Evolutionary conservation across 2,329 filamentous ascomycete genomes (phyloP), one percentile per base, ranked within the genome.

Genomic region (Cadophora luteo-olivacea): DNA sequence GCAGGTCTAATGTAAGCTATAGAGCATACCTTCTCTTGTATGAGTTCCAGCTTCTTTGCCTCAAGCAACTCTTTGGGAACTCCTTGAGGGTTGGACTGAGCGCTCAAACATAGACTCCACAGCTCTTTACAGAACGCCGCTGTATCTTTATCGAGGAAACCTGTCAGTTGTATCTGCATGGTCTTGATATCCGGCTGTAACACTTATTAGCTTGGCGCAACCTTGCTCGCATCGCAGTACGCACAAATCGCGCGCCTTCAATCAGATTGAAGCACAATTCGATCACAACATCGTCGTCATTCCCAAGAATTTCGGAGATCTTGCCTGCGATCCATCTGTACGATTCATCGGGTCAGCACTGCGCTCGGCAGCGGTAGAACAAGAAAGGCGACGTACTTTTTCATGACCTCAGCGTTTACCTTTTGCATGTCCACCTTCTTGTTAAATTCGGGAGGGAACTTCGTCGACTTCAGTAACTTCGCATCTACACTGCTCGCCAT

Each of bases 401-500:
- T 97, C 89, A 99, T 97, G 66, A 99, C 92, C 80, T 97, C 93
- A 62, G 97, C 85, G 79, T 99, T 97, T 80, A 99, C 94, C 83
- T 98, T 98, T 75, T 90, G 89, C 88, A 97, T 97, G 83, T 99
- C 94, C 72, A 99, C 96, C 84, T 97, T 97, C 79, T 92, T 90
- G 78, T 88, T 95, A 82, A 98, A 99, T 78, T 97, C 94, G 8
- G 91, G 86, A 57, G 96, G 96, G 72, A 97, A 98, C 78, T 97
- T 97, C 66, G 94, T 98, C 80, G 91, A 90, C 85, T 91, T 92
- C 67, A 97, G 84, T 76, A 97, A 87, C 84, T 97, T 97, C 73
- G 92, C 91, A 81, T 97, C 95, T 70, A 96, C 93, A 73, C 89
- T 92, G 65, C 91, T 90, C 75, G 92, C 91, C 93, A 96, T 96